Evolutionary conservation across 306 rosid genomes (phyloP).

Genomic region (Bauhinia variegata): DNA sequence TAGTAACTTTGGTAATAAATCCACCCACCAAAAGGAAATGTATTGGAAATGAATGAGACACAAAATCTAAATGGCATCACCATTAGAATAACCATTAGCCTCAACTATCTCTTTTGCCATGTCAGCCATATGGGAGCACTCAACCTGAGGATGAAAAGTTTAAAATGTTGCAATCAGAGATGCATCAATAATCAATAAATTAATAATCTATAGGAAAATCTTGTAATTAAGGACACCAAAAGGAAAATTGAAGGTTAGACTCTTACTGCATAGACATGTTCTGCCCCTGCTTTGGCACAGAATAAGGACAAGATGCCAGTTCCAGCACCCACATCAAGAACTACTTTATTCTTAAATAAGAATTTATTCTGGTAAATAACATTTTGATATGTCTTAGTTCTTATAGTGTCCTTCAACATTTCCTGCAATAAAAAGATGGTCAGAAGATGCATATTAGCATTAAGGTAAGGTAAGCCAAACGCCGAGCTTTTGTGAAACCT

Average conservation of each 20-base stretch:
- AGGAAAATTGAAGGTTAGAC: background rate
- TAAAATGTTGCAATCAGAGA: constrained; percentile 8
- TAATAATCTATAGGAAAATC: background rate
- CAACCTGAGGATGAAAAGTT: constrained; percentile 61
- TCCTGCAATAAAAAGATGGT: constrained; percentile 61
- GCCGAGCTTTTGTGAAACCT: background rate
- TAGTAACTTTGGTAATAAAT: background rate
- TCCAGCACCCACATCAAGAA: constrained; percentile 99
- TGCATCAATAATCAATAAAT: background rate
- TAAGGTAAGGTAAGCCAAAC: background rate
- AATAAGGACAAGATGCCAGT: constrained; percentile 95
- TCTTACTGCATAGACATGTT: constrained; percentile 90
- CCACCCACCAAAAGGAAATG: constrained; percentile 12
- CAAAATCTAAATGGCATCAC: constrained; percentile 46
- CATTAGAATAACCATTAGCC: constrained; percentile 75
- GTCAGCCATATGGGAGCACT: constrained; percentile 98
- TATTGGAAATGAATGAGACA: constrained; percentile 8
- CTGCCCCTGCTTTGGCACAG: constrained; percentile 96
- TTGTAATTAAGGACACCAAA: background rate
- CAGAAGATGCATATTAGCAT: background rate
- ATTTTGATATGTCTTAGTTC: constrained; percentile 94
- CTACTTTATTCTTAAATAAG: constrained; percentile 81
- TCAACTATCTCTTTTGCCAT: constrained; percentile 95
- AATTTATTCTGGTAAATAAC: constrained; percentile 94
- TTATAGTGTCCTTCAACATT: constrained; percentile 94